Conservation (phyloP, 2,329 filamentous ascomycete species). For the Ascochyta lentis region DNA sequence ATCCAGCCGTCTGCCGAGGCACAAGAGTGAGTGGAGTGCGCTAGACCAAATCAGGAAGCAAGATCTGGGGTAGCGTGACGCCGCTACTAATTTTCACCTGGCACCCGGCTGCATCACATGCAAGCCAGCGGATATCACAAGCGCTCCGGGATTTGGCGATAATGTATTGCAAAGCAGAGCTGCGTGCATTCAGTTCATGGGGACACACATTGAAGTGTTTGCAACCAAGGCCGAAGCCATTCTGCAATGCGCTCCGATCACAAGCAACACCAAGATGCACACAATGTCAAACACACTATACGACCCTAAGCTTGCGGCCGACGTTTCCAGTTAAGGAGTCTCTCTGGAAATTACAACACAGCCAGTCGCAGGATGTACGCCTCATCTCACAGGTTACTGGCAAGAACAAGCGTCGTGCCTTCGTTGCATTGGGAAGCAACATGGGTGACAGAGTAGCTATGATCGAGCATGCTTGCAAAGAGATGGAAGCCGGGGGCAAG, state of each 20-base stretch:
- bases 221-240: not conserved
- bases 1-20: constrained; percentile 36
- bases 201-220: not conserved
- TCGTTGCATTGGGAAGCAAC: constrained; percentile 92
- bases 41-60: constrained; percentile 20
- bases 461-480: constrained; percentile 82
- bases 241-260: not conserved
- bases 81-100: constrained; percentile 18
- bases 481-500: constrained; percentile 71
- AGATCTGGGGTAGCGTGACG: constrained; percentile 10
- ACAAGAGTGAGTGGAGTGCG: constrained; percentile 20
- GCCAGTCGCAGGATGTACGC: constrained; percentile 5
- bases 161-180: constrained; percentile 10
- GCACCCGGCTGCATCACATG: constrained; percentile 28
- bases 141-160: constrained; percentile 1
- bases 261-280: not conserved
- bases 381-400: constrained; percentile 18
- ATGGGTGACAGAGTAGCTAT: constrained; percentile 82
- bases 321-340: not conserved
- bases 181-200: constrained; percentile 1
- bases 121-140: constrained; percentile 9
- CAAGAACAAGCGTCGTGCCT: constrained; percentile 61
- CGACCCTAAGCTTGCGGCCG: not conserved
- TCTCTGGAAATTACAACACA: not conserved
- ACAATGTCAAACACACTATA: constrained; percentile 3